These are phyloP conservation scores for Lecanicillium sp. DNA, from an alignment of 2,329 filamentous ascomycete genomes.

Conservation along the genomic window DNA sequence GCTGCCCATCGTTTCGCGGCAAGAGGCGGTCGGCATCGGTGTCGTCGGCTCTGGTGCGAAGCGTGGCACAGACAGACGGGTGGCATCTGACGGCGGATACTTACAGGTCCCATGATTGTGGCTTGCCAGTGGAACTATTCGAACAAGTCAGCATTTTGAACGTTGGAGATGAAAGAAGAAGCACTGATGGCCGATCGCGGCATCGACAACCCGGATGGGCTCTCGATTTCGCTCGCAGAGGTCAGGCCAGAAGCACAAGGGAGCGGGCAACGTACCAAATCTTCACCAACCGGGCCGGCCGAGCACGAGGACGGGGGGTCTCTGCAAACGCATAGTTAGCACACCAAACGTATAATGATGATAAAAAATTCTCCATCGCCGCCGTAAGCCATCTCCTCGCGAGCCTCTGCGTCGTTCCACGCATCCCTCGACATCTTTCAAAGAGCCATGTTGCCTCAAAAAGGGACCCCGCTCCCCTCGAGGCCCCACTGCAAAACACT, in stretches of 20 bases:
- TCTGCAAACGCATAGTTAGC: slow-evolving; percentile 39
- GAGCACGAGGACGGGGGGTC: slow-evolving; percentile 98
- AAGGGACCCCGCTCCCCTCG: slow-evolving; percentile 26
- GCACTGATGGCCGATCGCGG: slow-evolving; percentile 2
- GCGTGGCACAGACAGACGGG: background rate
- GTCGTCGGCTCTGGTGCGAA: background rate
- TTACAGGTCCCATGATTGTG: slow-evolving; percentile 98
- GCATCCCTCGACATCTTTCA: no score
- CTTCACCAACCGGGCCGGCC: slow-evolving; percentile 91
- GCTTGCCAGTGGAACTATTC: slow-evolving; percentile 98
- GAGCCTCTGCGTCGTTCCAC: no score
- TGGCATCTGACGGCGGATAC: slow-evolving; percentile 26
- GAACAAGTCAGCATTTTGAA: slow-evolving; percentile 14
- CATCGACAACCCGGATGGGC: slow-evolving; percentile 8
- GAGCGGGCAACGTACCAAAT: slow-evolving; percentile 67
- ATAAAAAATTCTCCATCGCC: slow-evolving; percentile 4
- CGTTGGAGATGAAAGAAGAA: background rate
- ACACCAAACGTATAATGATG: slow-evolving; percentile 11
- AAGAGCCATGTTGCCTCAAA: slow-evolving; percentile 9
- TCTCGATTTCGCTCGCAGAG: background rate
- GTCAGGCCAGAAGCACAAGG: no score
- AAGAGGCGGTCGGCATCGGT: background rate
- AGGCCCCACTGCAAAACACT: slow-evolving; percentile 20
- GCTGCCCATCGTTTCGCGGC: background rate
- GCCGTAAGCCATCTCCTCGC: background rate